Conservation (phyloP, 805 yeast species). For the Wickerhamiella lipophila region DNA sequence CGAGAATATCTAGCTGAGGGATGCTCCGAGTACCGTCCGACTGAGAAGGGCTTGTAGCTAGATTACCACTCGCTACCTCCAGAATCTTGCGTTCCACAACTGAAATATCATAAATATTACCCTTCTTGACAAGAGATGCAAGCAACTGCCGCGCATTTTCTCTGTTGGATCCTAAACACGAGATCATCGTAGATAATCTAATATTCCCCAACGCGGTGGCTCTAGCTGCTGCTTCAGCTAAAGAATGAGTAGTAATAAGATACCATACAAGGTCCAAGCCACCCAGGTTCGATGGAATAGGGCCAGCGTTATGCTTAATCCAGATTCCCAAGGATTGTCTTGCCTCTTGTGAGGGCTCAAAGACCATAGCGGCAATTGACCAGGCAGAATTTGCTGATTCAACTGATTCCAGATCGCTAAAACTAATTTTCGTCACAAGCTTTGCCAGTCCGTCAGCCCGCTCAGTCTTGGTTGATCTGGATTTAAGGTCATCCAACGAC, state of each 20-base stretch:
- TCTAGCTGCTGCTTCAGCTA: slow-evolving; percentile 46
- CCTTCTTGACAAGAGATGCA: slow-evolving; percentile 45
- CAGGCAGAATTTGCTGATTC: slow-evolving; percentile 1
- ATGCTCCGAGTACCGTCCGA: slow-evolving; percentile 14
- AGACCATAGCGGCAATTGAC: slow-evolving; percentile 6
- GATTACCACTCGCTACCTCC: slow-evolving; percentile 41
- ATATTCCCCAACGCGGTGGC: slow-evolving; percentile 52
- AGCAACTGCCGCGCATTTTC: slow-evolving; percentile 50
- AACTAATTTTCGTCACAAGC: not conserved
- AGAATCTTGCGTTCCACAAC: slow-evolving; percentile 43
- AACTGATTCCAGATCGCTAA: not conserved
- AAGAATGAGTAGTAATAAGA: slow-evolving; percentile 35
- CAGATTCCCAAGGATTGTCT: not conserved
- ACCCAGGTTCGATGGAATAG: not conserved
- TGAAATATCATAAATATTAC: slow-evolving; percentile 39
- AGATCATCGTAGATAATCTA: slow-evolving; percentile 57
- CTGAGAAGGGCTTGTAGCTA: slow-evolving; percentile 25
- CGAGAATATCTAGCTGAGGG: slow-evolving; percentile 20
- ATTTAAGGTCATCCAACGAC: not conserved
- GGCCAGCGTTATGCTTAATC: not conserved
- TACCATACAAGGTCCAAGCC: slow-evolving; percentile 4
- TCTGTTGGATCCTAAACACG: slow-evolving; percentile 53
- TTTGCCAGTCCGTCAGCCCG: not conserved
- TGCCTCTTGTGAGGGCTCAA: slow-evolving; percentile 2
- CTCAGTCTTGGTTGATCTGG: not conserved